A percentile compares a stretch with the other conserved stretches of the same genome.
Evolutionary conservation across 257 asterid genomes (phyloP).

Genomic region (Mitragyna speciosa): DNA sequence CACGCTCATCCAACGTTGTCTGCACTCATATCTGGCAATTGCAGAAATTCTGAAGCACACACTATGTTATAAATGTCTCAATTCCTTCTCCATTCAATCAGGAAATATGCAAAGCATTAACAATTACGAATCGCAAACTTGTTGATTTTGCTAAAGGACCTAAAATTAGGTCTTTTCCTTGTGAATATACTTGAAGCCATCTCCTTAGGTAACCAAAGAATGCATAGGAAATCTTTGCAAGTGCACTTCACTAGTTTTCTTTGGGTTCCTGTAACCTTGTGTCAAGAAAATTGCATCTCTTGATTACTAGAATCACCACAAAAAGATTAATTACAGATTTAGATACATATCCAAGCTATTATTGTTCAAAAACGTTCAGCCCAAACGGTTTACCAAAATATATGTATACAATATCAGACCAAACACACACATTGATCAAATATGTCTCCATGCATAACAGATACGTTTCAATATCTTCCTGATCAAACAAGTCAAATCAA

Average conservation of each 20-base stretch:
- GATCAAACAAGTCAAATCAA: neutral
- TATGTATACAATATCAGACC: neutral
- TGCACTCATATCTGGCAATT: neutral
- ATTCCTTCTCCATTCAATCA: neutral
- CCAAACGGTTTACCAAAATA: neutral
- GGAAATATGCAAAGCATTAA: too few relatives aligned
- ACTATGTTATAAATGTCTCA: neutral
- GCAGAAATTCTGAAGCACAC: neutral
- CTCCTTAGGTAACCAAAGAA: neutral
- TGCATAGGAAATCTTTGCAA: neutral
- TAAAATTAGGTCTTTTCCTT: neutral
- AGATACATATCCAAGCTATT: neutral
- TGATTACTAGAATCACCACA: too few relatives aligned
- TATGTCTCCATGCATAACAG: neutral
- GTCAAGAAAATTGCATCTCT: neutral
- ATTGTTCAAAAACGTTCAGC: too few relatives aligned
- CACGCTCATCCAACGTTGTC: neutral
- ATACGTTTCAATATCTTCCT: neutral
- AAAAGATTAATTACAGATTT: neutral
- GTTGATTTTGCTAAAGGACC: neutral
- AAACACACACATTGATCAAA: neutral
- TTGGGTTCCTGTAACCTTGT: neutral
- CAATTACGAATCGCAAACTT: neutral
- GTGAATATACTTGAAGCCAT: neutral
- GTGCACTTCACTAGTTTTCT: neutral